Base-by-base conservation (phyloP, 345 rosid genomes). In the Raphanus raphanistrum region DNA sequence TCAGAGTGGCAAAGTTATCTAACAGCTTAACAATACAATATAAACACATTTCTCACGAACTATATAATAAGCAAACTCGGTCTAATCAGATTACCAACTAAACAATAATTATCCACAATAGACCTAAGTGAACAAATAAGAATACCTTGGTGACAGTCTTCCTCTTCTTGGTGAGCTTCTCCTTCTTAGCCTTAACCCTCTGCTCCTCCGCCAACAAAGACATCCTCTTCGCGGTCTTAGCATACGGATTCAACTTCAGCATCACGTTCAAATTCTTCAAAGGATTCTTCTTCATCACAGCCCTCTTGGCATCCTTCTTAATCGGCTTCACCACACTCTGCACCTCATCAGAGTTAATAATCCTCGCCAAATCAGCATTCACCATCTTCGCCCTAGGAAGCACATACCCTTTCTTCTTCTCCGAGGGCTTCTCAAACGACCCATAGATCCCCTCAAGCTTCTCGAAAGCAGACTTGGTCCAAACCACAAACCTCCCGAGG, bases 151-250 rank as follows among this genome's bases (percentile, higher is more conserved):
- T 58, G 25, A 89, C 45, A 0, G 89, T 67, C 62, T 81, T 90
- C 80, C 99, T 90, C 86, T 91, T 93, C 87, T 85, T 89, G 57
- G 91, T 86, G 13, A 96, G 91, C 87, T 96, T 96, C 92, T 96
- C 99, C 91, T 93, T 90, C 96, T 96, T 96, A 2, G 96, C 76
- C 88, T 91, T 93, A 6, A 96, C 91, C 3, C 98, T 90, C 85
- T 96, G 90, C 1, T 82, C 98, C 81, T 96, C 99, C 0, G 99
- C 98, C 82, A 96, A 81, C 67, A 96, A 84, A 0, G 99, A 73
- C 99, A 91, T 96, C 85, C 99, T 88, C 89, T 75, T 86, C 0
- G 99, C 98, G 4, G 99, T 91, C 89, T 92, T 96, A 0, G 99
- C 99, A 75, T 93, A 96, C 0, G 98, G 99, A 38, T 96, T 96